Evolutionary conservation across 2,329 filamentous ascomycete genomes (phyloP).

Genomic region (Bretziella fagacearum): DNA sequence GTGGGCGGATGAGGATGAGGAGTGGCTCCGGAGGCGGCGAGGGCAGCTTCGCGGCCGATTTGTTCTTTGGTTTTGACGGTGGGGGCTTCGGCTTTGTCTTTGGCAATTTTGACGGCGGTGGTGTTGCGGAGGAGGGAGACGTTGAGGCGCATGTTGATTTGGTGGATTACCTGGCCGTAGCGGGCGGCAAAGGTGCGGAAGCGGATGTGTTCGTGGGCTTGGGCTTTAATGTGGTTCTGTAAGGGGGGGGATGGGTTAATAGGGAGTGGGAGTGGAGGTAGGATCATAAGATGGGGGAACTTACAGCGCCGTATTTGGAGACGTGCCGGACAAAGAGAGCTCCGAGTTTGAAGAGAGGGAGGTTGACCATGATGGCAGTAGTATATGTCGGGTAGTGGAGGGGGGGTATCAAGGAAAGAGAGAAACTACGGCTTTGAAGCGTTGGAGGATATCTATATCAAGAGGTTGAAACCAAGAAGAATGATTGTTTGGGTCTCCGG

Average conservation of each 20-base stretch:
- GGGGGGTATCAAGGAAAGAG: too few relatives aligned
- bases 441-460: too few relatives aligned
- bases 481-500: too few relatives aligned
- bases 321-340: conserved; percentile 47
- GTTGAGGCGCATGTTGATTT: conserved; percentile 48
- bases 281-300: conserved; percentile 18
- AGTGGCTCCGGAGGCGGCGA: neutral
- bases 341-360: conserved; percentile 51
- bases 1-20: conserved; percentile 7
- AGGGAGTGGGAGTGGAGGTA: neutral
- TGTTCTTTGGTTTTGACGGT: conserved; percentile 51
- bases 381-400: neutral
- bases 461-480: too few relatives aligned
- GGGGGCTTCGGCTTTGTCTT: conserved; percentile 44
- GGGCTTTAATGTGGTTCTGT: conserved; percentile 50
- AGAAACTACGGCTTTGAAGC: too few relatives aligned
- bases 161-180: conserved; percentile 47
- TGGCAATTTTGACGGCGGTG: conserved; percentile 40
- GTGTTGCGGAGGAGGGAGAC: conserved; percentile 42
- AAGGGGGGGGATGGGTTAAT: neutral
- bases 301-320: conserved; percentile 52
- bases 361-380: conserved; percentile 37
- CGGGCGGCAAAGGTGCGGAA: conserved; percentile 44
- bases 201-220: conserved; percentile 45
- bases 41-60: conserved; percentile 30